phyloP scores from a whole-genome alignment of 345 rosid species.

The Aquilaria malaccensis region DNA sequence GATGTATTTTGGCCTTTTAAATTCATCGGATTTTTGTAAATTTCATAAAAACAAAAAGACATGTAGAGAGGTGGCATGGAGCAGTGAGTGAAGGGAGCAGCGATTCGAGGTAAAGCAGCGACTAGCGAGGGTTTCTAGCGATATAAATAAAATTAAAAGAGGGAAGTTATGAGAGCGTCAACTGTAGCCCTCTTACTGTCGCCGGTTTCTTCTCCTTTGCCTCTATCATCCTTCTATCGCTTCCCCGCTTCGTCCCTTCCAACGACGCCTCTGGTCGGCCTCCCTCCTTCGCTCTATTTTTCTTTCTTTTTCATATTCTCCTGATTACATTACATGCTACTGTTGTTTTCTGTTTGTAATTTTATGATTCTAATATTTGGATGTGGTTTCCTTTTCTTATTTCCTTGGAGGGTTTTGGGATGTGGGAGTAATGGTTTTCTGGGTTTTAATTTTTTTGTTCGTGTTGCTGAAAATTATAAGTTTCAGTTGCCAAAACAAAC shows the following conservation, averaged over 20 bases:
- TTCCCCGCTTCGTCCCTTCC: constrained; percentile 19
- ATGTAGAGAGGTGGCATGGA: no score
- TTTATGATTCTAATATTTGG: not conserved
- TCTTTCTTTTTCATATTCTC: not conserved
- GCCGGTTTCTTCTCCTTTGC: constrained; percentile 37
- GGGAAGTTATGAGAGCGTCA: constrained; percentile 22
- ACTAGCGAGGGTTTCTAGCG: constrained; percentile 1
- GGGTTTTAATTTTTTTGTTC: not conserved
- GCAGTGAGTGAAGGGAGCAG: no score
- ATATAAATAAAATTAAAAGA: constrained; percentile 3
- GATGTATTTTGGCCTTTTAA: no score
- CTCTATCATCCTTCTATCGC: constrained; percentile 30
- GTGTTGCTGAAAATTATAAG: not conserved
- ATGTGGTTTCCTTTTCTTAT: not conserved
- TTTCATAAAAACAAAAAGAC: no score
- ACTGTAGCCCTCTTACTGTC: constrained; percentile 25
- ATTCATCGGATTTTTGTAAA: no score
- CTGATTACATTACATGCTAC: not conserved
- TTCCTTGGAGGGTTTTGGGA: not conserved
- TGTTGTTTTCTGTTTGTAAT: not conserved
- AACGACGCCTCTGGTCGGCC: constrained; percentile 45
- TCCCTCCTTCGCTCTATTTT: constrained; percentile 2
- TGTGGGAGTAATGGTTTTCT: not conserved
- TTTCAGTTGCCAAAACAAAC: not conserved
- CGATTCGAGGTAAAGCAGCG: no score